These are phyloP conservation scores for Discostella stelligera DNA, from an alignment of 352 stramenopile species.

Conservation along the genomic window DNA sequence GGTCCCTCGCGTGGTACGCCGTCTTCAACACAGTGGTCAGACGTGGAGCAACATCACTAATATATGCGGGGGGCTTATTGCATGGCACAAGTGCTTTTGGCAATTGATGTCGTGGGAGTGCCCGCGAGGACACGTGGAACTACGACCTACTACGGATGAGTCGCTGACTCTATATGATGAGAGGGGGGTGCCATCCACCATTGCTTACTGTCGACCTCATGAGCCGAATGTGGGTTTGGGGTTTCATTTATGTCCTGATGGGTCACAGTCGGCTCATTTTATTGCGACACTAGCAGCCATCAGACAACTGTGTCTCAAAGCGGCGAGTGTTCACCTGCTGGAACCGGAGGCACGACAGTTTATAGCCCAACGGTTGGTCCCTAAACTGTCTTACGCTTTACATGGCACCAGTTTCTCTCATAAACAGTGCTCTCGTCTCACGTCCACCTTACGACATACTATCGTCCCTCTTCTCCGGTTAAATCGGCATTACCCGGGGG, in stretches of 20 bases:
- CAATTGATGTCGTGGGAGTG: conserved; percentile 2
- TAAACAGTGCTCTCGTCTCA: no score
- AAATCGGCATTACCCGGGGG: no score
- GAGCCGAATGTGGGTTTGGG: conserved; percentile 12
- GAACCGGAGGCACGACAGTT: no score
- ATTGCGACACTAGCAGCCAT: background rate
- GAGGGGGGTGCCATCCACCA: background rate
- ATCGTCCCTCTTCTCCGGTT: no score
- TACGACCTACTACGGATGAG: background rate
- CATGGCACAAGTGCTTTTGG: conserved; percentile 13
- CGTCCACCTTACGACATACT: no score
- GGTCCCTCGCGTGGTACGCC: background rate
- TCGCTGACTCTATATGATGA: background rate
- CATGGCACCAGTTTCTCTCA: no score
- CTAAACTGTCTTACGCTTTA: no score
- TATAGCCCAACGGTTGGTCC: no score
- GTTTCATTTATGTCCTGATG: conserved; percentile 1
- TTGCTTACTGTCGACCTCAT: background rate
- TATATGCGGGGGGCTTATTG: background rate
- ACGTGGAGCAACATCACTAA: conserved; percentile 1
- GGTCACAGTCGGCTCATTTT: background rate
- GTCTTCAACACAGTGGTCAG: background rate
- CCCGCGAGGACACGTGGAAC: no score
- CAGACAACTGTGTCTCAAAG: no score
- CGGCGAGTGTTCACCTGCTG: no score